Evolutionary conservation across 345 rosid genomes (phyloP).

Genomic region (Geranium rotundifolium): DNA sequence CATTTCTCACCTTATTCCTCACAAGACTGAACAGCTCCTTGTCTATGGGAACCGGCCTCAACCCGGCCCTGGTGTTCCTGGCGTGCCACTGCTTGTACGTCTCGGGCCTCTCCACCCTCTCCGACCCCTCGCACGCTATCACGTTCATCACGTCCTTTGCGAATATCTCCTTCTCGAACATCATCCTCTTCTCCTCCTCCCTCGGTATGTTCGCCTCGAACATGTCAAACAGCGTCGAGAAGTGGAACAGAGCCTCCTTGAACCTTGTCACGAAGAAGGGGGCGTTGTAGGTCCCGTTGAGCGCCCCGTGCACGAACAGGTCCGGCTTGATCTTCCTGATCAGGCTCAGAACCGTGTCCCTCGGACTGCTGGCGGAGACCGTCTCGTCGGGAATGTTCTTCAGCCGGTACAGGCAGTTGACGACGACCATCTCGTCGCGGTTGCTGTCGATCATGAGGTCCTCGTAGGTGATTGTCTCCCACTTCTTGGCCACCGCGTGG

Average conservation of each 20-base stretch:
- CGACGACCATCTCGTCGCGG: constrained; percentile 51
- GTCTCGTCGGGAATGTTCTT: constrained; percentile 64
- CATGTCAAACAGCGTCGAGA: constrained; percentile 59
- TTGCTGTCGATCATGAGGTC: constrained; percentile 42
- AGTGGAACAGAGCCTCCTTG: constrained; percentile 58
- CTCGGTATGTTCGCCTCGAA: constrained; percentile 31
- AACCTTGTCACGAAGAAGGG: constrained; percentile 64
- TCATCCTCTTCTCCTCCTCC: constrained; percentile 41
- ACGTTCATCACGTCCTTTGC: constrained; percentile 52
- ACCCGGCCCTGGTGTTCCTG: constrained; percentile 44
- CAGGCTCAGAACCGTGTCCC: constrained; percentile 51
- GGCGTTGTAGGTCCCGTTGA: constrained; percentile 52
- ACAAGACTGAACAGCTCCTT: constrained; percentile 35
- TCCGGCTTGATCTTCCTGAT: constrained; percentile 49
- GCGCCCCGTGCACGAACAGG: constrained; percentile 47
- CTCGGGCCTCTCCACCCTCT: constrained; percentile 64
- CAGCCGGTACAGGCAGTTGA: constrained; percentile 43
- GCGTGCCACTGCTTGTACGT: constrained; percentile 63
- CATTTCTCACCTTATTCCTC: constrained; percentile 24
- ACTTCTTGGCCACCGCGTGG: constrained; percentile 46
- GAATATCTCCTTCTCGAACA: constrained; percentile 48
- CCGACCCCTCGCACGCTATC: constrained; percentile 59
- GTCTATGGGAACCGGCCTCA: constrained; percentile 42
- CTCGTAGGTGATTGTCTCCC: constrained; percentile 64
- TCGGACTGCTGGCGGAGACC: constrained; percentile 31